Percentiles rank a stretch among this genome's conserved stretches.
Evolutionary conservation across 192 early-diverging fungal genomes (phyloP).

Genomic region (Podila verticillata): DNA sequence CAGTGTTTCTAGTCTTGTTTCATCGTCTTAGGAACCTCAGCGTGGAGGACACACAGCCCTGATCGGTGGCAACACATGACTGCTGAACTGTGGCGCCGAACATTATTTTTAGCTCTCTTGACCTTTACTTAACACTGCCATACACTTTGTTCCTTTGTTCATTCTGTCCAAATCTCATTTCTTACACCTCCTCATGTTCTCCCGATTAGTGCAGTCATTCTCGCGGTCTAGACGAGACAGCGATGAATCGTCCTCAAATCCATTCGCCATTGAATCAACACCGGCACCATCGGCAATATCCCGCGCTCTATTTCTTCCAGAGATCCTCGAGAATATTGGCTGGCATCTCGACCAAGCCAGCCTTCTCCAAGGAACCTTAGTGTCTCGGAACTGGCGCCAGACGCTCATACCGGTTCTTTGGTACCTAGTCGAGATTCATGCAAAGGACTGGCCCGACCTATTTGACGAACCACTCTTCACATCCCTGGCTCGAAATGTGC

Average conservation of each 20-base stretch:
- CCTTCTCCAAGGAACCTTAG: constrained; percentile 1
- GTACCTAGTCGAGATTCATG: neutral
- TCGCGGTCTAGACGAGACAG: neutral
- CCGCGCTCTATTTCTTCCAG: constrained; percentile 6
- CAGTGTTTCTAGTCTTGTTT: too few relatives aligned
- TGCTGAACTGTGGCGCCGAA: too few relatives aligned
- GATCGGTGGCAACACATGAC: too few relatives aligned
- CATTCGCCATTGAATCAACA: neutral
- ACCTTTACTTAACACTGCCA: too few relatives aligned
- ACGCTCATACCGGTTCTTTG: neutral
- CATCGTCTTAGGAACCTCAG: too few relatives aligned
- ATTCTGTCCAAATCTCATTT: too few relatives aligned
- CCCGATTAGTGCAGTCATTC: neutral
- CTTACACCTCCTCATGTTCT: neutral
- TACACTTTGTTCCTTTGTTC: too few relatives aligned
- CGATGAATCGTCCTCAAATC: neutral
- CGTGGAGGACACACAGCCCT: too few relatives aligned
- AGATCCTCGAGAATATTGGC: constrained; percentile 5
- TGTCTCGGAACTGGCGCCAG: constrained; percentile 8
- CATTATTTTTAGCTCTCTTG: too few relatives aligned
- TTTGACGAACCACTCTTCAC: neutral
- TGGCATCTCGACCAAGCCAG: neutral
- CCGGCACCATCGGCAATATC: too few relatives aligned
- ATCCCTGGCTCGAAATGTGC: neutral
- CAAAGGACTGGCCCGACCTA: neutral